Evolutionary conservation across 805 yeast species (phyloP), one percentile per base, ranked within the genome.

Genomic region (Metschnikowia santaceciliae): DNA sequence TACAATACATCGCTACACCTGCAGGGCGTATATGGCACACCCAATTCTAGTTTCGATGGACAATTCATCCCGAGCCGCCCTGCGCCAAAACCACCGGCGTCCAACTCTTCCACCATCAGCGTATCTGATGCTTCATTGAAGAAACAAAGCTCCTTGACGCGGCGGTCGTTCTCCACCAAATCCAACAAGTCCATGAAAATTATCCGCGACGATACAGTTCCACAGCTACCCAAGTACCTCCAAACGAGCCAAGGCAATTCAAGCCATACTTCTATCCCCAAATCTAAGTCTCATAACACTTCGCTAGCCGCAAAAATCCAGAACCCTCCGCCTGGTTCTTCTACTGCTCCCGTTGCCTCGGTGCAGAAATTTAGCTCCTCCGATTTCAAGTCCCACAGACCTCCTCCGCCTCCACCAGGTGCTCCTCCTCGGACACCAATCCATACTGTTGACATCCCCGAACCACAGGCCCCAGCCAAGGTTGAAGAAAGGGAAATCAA

Each of bases 51-150:
- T 15, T 33, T 38, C 2, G 79, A 70, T 49, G 61, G 57, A 26
- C 82, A 76, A 58, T 83, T 77, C 54, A 82, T 83, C 47, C 88
- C 88, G 3, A 77, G 81, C 48, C 72, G 88, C 54, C 88, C 88
- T 0, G 86, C 88, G 0, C 88, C 88, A 32, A 80, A 77, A 58
- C 87, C 88, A 1, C 78, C 77, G 4, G 32, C 47, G 15, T 34
- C 47, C 8, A 36, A 6, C 33, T 6, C 41, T 6, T 23, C 41
- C 6, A 7, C 47, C 6, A 36, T 23, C 6, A 6, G 5, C 4
- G 30, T 17, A 3, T 15, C 40, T 3, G 47, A 35, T 17, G 19
- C 34, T n/a, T 6, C 23, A 4, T 32, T 17, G 37, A 44, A 44
- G 19, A 44, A 44, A 17, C 35, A 22, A 17, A 33, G 15, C 33